These are phyloP conservation scores for Leccinellum luteum DNA, from an alignment of 768 basidiomycete species.

Conservation along the genomic window DNA sequence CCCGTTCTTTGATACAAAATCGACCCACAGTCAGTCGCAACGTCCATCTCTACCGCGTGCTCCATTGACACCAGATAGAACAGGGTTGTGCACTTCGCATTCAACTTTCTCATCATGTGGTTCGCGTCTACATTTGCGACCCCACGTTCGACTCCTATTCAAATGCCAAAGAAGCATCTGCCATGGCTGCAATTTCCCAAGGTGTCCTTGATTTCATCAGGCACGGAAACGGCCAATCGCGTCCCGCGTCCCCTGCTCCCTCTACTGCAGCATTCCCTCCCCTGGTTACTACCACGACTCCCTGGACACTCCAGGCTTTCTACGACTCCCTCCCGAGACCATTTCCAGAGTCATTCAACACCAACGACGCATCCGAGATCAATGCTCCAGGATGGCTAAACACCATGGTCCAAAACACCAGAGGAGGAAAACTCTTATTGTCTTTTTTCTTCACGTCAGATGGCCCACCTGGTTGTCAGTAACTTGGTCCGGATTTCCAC, in stretches of 20 bases:
- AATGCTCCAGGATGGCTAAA: slow-evolving; percentile 57
- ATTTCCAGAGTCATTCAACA: slow-evolving; percentile 52
- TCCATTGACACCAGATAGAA: slow-evolving; percentile 29
- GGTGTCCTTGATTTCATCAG: slow-evolving; percentile 59
- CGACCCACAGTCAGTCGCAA: slow-evolving; percentile 39
- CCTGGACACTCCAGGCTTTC: slow-evolving; percentile 51
- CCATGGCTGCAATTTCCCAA: slow-evolving; percentile 48
- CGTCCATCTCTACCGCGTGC: not conserved
- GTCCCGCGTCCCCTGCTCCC: slow-evolving; percentile 29
- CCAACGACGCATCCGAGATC: slow-evolving; percentile 46
- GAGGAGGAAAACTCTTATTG: slow-evolving; percentile 44
- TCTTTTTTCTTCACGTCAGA: slow-evolving; percentile 47
- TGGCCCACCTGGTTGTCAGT: slow-evolving; percentile 44
- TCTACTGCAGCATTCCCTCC: not conserved
- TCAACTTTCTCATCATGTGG: slow-evolving; percentile 47
- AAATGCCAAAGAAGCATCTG: slow-evolving; percentile 54
- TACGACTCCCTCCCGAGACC: slow-evolving; percentile 66
- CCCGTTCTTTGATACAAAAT: slow-evolving; percentile 44
- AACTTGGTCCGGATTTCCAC: not conserved
- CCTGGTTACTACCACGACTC: slow-evolving; percentile 8
- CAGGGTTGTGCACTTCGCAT: slow-evolving; percentile 59
- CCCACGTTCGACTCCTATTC: slow-evolving; percentile 38
- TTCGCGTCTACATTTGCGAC: slow-evolving; percentile 50
- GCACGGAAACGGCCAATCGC: slow-evolving; percentile 50
- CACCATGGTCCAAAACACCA: slow-evolving; percentile 45